phyloP scores from a whole-genome alignment of 2,329 filamentous ascomycete genomes.

The Xylaria sp. region DNA sequence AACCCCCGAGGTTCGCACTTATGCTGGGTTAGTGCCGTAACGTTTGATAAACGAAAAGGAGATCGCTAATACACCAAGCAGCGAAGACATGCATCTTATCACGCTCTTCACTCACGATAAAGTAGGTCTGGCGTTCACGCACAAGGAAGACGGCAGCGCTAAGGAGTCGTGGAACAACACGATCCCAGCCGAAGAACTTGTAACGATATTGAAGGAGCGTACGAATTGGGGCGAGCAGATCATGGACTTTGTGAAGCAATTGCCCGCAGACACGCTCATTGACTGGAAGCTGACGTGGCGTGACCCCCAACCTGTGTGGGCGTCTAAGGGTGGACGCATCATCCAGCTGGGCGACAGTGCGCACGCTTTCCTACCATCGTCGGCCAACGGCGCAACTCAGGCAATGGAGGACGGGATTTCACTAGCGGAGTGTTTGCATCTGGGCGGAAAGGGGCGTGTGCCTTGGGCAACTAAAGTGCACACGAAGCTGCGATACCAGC shows the following conservation, averaged over 20 bases:
- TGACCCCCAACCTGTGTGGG: constrained; percentile 49
- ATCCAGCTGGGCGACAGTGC: constrained; percentile 52
- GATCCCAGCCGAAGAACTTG: constrained; percentile 21
- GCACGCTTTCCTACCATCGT: constrained; percentile 51
- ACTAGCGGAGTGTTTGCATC: constrained; percentile 48
- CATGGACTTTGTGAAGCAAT: constrained; percentile 36
- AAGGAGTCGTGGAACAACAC: constrained; percentile 30
- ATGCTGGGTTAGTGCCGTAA: constrained; percentile 20
- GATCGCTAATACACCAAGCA: constrained; percentile 5
- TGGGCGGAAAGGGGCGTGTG: constrained; percentile 37
- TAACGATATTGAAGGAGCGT: constrained; percentile 24
- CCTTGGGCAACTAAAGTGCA: constrained; percentile 31
- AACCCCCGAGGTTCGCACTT: constrained; percentile 29
- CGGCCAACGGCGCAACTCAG: constrained; percentile 51
- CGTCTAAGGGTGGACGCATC: constrained; percentile 46
- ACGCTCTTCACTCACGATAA: constrained; percentile 29
- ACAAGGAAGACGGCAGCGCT: constrained; percentile 29
- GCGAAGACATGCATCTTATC: constrained; percentile 27
- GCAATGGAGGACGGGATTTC: constrained; percentile 52
- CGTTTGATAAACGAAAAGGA: not conserved
- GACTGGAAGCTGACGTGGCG: constrained; percentile 53
- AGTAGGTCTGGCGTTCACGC: constrained; percentile 30
- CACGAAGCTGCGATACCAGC: constrained; percentile 36
- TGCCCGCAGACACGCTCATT: constrained; percentile 49
- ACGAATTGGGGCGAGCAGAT: constrained; percentile 28